Percentiles rank a stretch among this genome's conserved stretches.
Evolutionary conservation across 768 basidiomycete species (phyloP).

Genomic region (Tricholoma furcatifolium): DNA sequence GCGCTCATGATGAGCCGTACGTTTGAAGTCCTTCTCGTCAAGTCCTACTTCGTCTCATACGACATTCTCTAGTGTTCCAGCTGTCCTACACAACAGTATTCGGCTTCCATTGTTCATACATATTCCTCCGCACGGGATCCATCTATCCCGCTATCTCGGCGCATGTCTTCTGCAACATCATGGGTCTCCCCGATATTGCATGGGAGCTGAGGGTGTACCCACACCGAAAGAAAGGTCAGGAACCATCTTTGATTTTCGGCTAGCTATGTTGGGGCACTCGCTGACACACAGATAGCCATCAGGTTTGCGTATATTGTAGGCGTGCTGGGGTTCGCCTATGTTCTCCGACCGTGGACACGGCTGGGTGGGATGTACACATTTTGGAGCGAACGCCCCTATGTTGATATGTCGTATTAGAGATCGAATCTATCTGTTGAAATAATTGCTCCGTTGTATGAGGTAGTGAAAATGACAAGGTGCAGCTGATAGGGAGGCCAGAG

Average conservation of each 20-base stretch:
- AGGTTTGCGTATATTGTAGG: slow-evolving; percentile 55
- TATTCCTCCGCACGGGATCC: slow-evolving; percentile 85
- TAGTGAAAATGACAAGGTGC: too few relatives aligned
- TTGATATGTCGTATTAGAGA: slow-evolving; percentile 14
- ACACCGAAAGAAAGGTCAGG: slow-evolving; percentile 49
- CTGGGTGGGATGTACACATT: slow-evolving; percentile 41
- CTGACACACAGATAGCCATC: slow-evolving; percentile 42
- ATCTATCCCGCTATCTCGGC: slow-evolving; percentile 74
- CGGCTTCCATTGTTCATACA: slow-evolving; percentile 82
- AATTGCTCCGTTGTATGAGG: too few relatives aligned
- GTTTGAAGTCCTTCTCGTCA: slow-evolving; percentile 19
- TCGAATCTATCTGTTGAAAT: neutral
- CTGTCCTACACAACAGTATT: slow-evolving; percentile 90
- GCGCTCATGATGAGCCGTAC: slow-evolving; percentile 59
- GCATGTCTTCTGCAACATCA: slow-evolving; percentile 92
- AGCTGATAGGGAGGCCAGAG: too few relatives aligned
- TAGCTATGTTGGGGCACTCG: slow-evolving; percentile 3
- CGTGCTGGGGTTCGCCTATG: slow-evolving; percentile 52
- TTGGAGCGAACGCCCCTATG: slow-evolving; percentile 31
- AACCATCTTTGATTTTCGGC: slow-evolving; percentile 12
- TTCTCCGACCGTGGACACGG: slow-evolving; percentile 52
- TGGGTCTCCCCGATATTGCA: slow-evolving; percentile 79
- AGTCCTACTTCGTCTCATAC: neutral
- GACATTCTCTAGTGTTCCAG: slow-evolving; percentile 66
- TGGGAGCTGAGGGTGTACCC: slow-evolving; percentile 58